Base-by-base conservation (phyloP, 176 grass and related monocot genomes). In the Miscanthus lutarioriparius region DNA sequence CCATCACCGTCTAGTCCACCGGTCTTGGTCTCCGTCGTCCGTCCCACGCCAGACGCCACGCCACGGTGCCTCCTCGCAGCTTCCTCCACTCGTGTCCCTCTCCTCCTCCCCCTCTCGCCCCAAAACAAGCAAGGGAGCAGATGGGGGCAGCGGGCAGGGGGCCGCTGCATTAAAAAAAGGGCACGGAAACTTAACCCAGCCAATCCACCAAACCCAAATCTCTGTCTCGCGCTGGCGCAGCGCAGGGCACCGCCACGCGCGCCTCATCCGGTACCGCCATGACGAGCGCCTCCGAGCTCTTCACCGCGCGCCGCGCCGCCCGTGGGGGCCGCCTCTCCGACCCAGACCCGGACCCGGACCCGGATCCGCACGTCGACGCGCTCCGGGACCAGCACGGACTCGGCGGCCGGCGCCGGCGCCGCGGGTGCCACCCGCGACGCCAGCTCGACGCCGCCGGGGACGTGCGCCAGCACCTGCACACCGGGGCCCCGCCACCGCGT, bases 211-310 rank as follows among this genome's bases (percentile, higher is more conserved):
- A 28, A 22, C 80, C 41, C 47, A 76, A 22, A 85, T 86, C 84
- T 36, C 28, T 75, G 63, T 15, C 5, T 26, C 38, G 19, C 39
- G 0, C 16, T 9, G 9, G 22, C 30, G 8, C 33, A 30, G 51
- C 8, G 23, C n/a, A 68, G 41, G 45, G 38, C 28, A 70, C 64
- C 26, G 20, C 85, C 66, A 14, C 37, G 44, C 33, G 1, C 36
- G 70, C 48, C 62, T 61, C 41, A 81, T 84, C 81, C 39, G 64
- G 51, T 56, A 7, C 2, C 64, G 27, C 51, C 81, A 99, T 99
- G 96, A 95, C 91, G 77, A 99, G 96, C 89, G 96, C 93, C 62
- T 92, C 96, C 17, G 96, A 90, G 86, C 83, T 99, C n/a, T 95
- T 96, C 83, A 72, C 78, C 77, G 82, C 58, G 49, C 85, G 96